A percentile compares a stretch with the other conserved stretches of the same genome.
phyloP scores from a whole-genome alignment of 2,329 filamentous ascomycete species.

The Epichloe baconii region DNA sequence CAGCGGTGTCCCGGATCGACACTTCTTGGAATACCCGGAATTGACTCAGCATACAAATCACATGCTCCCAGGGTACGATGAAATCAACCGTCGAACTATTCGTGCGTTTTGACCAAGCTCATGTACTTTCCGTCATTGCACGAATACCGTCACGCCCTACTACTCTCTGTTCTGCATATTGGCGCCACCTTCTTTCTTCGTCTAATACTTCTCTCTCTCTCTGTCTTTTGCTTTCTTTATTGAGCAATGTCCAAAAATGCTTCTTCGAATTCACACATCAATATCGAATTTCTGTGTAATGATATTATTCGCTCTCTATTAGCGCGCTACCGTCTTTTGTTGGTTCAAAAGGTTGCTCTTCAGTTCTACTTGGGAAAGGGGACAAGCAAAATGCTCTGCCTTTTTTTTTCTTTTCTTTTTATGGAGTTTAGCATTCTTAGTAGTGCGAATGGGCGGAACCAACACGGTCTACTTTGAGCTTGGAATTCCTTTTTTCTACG shows the following conservation, averaged over 20 bases:
- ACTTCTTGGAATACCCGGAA: conserved; percentile 23
- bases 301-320: too few species aligned
- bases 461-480: neutral
- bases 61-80: conserved; percentile 28
- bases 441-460: neutral
- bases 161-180: neutral
- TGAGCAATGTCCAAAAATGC: too few species aligned
- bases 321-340: too few species aligned
- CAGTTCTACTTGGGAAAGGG: neutral
- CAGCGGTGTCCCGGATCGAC: conserved; percentile 29
- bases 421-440: neutral
- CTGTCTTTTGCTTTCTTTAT: too few species aligned
- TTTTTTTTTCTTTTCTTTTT: neutral
- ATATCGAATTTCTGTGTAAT: too few species aligned
- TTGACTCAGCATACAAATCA: conserved; percentile 18
- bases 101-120: neutral
- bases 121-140: neutral
- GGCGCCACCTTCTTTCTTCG: neutral
- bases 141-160: neutral
- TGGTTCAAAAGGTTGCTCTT: neutral
- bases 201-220: too few species aligned
- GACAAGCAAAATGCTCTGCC: neutral
- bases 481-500: neutral
- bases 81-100: conserved; percentile 16
- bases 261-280: too few species aligned